Percentiles rank a stretch among this genome's conserved stretches.
Conservation (phyloP, 306 rosid species). For the Senna siamea region DNA sequence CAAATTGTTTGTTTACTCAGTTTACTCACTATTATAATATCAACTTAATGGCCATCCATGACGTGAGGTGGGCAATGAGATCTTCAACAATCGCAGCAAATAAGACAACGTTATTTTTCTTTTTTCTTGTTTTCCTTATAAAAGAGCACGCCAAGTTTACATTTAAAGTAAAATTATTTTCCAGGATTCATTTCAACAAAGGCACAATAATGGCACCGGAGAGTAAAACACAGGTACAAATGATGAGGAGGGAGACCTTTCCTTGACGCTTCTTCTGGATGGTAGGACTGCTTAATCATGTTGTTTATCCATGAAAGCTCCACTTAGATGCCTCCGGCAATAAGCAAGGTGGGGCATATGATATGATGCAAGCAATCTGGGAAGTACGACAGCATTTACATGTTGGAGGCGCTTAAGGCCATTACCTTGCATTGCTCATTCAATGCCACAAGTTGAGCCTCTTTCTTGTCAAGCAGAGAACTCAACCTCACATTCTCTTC, state of each 20-base stretch:
- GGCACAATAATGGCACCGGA: conserved; percentile 34
- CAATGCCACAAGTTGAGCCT: conserved; percentile 95
- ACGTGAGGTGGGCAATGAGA: neutral
- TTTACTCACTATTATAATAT: neutral
- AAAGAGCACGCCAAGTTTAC: conserved; percentile 38
- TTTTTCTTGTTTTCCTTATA: neutral
- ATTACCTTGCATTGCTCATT: conserved; percentile 98
- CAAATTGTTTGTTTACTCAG: no score
- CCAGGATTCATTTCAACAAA: conserved; percentile 23
- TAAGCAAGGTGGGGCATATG: conserved; percentile 27
- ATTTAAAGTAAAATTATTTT: conserved; percentile 26
- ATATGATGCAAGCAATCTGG: conserved; percentile 21
- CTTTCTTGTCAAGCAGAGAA: conserved; percentile 97
- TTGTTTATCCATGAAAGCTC: conserved; percentile 34
- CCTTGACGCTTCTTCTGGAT: conserved; percentile 38
- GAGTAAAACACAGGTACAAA: conserved; percentile 19
- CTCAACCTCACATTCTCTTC: conserved; percentile 90
- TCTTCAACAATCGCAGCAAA: neutral
- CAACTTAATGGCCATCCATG: neutral
- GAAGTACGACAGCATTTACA: conserved; percentile 49
- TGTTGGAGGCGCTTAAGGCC: conserved; percentile 90
- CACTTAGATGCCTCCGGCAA: conserved; percentile 23
- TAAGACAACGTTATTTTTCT: neutral
- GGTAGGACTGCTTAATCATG: conserved; percentile 35
- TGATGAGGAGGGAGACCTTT: conserved; percentile 28